phyloP scores from a whole-genome alignment of 1,284 basidiomycete genomes.

The Somion occarium region DNA sequence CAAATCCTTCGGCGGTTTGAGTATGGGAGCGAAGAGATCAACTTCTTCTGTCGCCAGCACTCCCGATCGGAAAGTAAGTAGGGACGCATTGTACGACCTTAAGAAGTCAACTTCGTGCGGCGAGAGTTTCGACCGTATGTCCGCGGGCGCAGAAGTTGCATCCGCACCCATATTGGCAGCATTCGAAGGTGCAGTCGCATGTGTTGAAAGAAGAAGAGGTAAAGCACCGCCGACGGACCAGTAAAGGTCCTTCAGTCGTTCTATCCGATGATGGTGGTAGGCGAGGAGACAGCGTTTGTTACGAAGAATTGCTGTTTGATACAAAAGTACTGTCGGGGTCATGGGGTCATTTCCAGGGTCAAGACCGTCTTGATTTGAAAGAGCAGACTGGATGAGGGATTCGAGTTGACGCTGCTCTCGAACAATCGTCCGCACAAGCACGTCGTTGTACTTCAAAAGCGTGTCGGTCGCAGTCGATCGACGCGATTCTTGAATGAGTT shows the following conservation, averaged over 20 bases:
- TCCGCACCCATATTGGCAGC: conserved; percentile 3
- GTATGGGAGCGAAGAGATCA: conserved; percentile 78
- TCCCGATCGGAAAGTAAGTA: conserved; percentile 75
- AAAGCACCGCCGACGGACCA: conserved; percentile 94
- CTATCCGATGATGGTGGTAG: conserved; percentile 83
- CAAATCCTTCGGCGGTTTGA: conserved; percentile 76
- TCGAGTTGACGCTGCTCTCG: conserved; percentile 92
- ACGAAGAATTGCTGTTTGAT: conserved; percentile 82
- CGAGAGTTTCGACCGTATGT: conserved; percentile 75
- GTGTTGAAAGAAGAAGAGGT: conserved; percentile 74
- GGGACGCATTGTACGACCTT: conserved; percentile 73
- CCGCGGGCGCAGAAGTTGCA: conserved; percentile 25
- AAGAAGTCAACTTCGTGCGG: conserved; percentile 92
- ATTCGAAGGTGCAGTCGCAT: conserved; percentile 7
- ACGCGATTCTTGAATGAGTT: conserved; percentile 83
- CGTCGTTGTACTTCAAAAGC: conserved; percentile 90
- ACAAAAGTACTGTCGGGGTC: conserved; percentile 76
- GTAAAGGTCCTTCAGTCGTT: conserved; percentile 80
- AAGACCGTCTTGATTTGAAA: conserved; percentile 34
- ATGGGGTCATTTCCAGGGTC: conserved; percentile 32
- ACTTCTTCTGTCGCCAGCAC: conserved; percentile 68
- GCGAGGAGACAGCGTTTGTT: conserved; percentile 94
- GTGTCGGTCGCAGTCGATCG: conserved; percentile 80
- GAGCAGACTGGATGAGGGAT: conserved; percentile 45
- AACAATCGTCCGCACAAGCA: conserved; percentile 79